phyloP scores from a whole-genome alignment of 2,329 filamentous ascomycete genomes.

The Aurifilum marmelostoma region DNA sequence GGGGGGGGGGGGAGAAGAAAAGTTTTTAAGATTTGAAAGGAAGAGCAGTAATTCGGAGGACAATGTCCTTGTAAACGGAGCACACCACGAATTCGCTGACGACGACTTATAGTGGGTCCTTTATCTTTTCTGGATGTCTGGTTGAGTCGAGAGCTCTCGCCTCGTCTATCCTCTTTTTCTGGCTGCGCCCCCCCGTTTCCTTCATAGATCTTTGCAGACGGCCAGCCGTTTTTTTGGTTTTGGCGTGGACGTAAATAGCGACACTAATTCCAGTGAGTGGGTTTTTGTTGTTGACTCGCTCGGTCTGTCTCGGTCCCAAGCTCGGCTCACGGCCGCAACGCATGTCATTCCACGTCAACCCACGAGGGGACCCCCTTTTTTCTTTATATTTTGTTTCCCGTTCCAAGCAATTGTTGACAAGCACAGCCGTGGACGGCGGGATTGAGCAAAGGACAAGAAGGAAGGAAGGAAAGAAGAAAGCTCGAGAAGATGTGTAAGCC shows the following conservation, averaged over 20 bases:
- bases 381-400: background rate
- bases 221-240: background rate
- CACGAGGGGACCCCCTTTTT: background rate
- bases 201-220: background rate
- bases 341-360: background rate
- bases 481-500: background rate
- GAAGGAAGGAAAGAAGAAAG: background rate
- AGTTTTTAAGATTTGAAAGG: background rate
- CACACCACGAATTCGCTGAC: constrained; percentile 4
- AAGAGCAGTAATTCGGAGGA: background rate
- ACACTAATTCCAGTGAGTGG: background rate
- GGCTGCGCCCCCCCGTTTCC: background rate
- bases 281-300: background rate
- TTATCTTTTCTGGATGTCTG: background rate
- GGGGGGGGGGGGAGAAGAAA: background rate
- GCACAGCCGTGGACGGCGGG: background rate
- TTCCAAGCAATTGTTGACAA: background rate
- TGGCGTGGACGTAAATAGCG: background rate
- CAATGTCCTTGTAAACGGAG: background rate
- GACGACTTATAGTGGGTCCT: constrained; percentile 8
- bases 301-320: background rate
- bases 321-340: background rate
- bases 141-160: background rate
- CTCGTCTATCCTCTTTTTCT: background rate
- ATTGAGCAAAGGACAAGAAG: background rate